Base-by-base conservation (phyloP, 75 land plant species). In the Ceratopteris richardii region DNA sequence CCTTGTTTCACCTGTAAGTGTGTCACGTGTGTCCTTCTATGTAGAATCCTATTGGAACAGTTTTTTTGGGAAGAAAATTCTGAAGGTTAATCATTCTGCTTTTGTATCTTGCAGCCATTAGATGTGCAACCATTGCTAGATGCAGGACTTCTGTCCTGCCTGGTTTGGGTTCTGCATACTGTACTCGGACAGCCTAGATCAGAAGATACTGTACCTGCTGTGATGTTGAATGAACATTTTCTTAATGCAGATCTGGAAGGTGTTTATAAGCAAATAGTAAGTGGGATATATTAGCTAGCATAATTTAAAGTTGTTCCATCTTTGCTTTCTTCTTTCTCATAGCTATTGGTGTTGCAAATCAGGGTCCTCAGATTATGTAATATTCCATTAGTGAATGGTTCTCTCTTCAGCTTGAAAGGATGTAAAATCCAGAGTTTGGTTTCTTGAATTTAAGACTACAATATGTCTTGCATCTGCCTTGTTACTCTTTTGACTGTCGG, bases 101-200 rank as follows among this genome's bases (percentile, higher is more conserved):
- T n/a, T n/a, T n/a, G n/a, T 43, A 21, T 47, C 33, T n/a, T 77
- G 73, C 89, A 95, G 99, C 79, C 89, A 20, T 70, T 90, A 63
- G 90, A 90, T 74, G 95, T 87, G 37, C 99, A 95, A 64, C 87
- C 96, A 37, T 75, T 95, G 14, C 76, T 95, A 31, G 92, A 95
- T 65, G 95, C 99, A 25, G 99, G 99, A 16, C 86, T 95, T 36
- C 74, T 95, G 9, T 82, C 93, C 70, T 95, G 82, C 66, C 92
- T 95, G 27, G 83, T 90, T 50, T 80, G 73, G 48, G 66, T 95
- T 39, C 73, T 95, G 18, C 68, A 87, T 77, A 54, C 85, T 57
- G 84, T 95, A 22, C 71, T 83, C 31, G 37, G 37, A 4, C 37
- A 33, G 9, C 37, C 37, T 33, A 33, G 37, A 33, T 33, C 37